Conservation (phyloP, 225 moss, liverwort and hornwort genomes). For the Pseudoscleropodium purum region DNA sequence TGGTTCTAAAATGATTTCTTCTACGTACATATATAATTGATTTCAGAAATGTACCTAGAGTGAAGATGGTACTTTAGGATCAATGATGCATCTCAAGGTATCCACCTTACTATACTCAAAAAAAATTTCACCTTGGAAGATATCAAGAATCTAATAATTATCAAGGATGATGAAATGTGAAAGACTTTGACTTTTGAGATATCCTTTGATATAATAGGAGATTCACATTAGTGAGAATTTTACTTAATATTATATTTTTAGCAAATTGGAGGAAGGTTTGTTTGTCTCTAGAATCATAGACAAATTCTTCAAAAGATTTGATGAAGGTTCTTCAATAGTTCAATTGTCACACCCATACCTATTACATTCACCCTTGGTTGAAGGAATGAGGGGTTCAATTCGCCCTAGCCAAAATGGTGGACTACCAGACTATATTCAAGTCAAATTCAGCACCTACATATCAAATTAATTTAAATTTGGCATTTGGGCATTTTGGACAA, state of each 20-base stretch:
- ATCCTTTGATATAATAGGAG: not conserved
- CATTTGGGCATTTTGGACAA: no score
- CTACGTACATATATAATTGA: no score
- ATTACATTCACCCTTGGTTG: not conserved
- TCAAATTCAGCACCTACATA: no score
- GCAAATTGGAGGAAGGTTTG: not conserved
- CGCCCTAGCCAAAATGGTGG: not conserved
- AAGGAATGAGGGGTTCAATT: no score
- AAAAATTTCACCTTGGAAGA: not conserved
- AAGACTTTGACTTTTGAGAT: not conserved
- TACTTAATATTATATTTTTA: not conserved
- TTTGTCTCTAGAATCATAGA: fast-evolving
- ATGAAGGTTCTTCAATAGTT: not conserved
- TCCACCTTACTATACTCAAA: not conserved
- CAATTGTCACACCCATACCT: fast-evolving
- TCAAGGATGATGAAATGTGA: not conserved
- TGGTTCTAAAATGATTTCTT: no score
- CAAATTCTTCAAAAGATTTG: not conserved
- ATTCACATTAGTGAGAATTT: fast-evolving
- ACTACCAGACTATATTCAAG: not conserved
- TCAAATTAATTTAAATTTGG: no score
- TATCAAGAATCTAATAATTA: no score
- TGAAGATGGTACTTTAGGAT: no score
- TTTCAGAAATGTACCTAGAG: no score
- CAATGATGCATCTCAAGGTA: fast-evolving